Evolutionary conservation across 768 basidiomycete species (phyloP).

Genomic region (Lenzites betulinus): DNA sequence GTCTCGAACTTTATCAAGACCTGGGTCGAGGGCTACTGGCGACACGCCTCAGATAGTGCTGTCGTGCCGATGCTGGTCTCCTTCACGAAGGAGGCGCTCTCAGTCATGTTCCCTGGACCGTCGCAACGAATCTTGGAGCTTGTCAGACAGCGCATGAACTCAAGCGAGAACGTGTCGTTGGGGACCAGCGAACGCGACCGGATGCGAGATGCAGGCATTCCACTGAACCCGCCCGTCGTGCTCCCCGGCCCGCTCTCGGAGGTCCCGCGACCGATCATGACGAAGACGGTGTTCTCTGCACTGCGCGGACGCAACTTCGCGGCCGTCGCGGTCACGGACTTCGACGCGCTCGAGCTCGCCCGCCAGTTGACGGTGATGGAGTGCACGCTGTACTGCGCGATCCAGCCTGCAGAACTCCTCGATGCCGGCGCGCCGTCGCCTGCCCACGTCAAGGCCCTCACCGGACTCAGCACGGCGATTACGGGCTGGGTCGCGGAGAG

Average conservation of each 20-base stretch:
- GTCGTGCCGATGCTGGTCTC: conserved; percentile 57
- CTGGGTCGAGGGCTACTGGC: conserved; percentile 94
- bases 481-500: conserved; percentile 97
- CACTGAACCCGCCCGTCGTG: conserved; percentile 60
- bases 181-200: conserved; percentile 56
- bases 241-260: conserved; percentile 49
- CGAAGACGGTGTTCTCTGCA: conserved; percentile 68
- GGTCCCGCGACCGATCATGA: conserved; percentile 86
- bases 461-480: conserved; percentile 86
- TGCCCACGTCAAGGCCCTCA: conserved; percentile 79
- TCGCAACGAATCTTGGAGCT: conserved; percentile 75
- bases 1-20: conserved; percentile 92
- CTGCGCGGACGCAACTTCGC: conserved; percentile 67
- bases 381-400: conserved; percentile 80
- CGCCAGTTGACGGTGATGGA: conserved; percentile 96
- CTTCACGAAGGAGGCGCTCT: conserved; percentile 65
- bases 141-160: conserved; percentile 42
- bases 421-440: conserved; percentile 65
- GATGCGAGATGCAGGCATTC: conserved; percentile 74
- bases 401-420: conserved; percentile 86
- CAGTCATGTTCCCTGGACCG: conserved; percentile 63
- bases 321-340: conserved; percentile 78
- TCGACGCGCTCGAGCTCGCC: conserved; percentile 89
- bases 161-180: conserved; percentile 38
- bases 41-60: conserved; percentile 67